Percentiles rank a stretch among this genome's conserved stretches.
These are phyloP conservation scores for Corymbia calophylla DNA, from an alignment of 441 rosid species.

Conservation along the genomic window DNA sequence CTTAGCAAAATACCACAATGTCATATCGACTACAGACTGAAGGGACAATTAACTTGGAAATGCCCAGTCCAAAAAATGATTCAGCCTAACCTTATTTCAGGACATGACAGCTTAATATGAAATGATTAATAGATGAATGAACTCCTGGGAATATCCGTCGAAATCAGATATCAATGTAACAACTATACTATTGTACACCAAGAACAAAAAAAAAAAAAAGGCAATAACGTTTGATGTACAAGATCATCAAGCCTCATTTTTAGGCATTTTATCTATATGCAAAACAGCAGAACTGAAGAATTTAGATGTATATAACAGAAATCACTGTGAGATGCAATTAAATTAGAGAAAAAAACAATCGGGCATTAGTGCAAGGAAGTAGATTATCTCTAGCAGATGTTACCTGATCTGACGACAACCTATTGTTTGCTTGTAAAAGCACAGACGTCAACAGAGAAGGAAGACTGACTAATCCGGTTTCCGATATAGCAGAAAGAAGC, in stretches of 20 bases:
- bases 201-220: not conserved
- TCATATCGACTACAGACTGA: not conserved
- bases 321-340: not conserved
- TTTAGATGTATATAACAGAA: not conserved
- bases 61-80: not conserved
- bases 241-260: not conserved
- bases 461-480: conserved; percentile 77
- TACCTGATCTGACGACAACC: conserved; percentile 62
- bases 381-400: not conserved
- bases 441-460: conserved; percentile 75
- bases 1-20: not conserved
- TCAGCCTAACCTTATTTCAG: not conserved
- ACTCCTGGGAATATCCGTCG: not conserved
- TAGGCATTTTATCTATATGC: not conserved
- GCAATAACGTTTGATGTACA: not conserved
- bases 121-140: not conserved
- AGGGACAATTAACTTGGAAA: not conserved
- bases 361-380: not conserved
- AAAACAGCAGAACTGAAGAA: not conserved
- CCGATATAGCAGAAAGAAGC: conserved; percentile 68
- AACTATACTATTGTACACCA: not conserved
- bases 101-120: not conserved
- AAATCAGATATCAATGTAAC: not conserved
- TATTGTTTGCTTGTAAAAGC: conserved; percentile 68
- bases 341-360: not conserved